Percentiles rank a stretch among this genome's conserved stretches.
Evolutionary conservation across 2,329 filamentous ascomycete genomes (phyloP).

Genomic region (Phoma sp.): DNA sequence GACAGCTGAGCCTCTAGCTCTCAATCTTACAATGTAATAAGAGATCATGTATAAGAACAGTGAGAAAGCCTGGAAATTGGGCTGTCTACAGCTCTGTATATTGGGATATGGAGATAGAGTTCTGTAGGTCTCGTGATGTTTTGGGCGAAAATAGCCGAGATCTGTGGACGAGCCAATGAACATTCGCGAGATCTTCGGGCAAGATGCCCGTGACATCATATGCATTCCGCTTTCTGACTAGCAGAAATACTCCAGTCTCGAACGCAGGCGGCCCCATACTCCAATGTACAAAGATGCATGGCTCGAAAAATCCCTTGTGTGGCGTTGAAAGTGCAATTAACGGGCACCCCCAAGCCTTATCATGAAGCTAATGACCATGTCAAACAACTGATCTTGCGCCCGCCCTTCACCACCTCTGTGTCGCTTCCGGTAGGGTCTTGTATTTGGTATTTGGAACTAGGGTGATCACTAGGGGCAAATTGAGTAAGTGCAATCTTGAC

Average conservation of each 20-base stretch:
- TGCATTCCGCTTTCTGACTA: not conserved
- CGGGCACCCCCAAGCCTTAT: not conserved
- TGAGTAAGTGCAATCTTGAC: not conserved
- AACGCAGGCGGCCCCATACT: not conserved
- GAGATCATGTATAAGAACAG: no score
- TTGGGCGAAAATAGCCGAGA: slow-evolving; percentile 4
- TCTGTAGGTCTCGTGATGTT: not conserved
- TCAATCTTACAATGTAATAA: no score
- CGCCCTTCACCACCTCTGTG: not conserved
- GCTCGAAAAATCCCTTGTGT: not conserved
- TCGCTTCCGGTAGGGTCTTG: not conserved
- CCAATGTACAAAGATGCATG: not conserved
- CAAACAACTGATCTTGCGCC: no score
- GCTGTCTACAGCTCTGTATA: no score
- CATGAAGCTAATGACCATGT: not conserved
- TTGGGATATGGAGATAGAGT: no score
- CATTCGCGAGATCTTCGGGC: not conserved
- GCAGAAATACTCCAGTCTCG: not conserved
- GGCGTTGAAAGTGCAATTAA: not conserved
- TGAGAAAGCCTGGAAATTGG: no score
- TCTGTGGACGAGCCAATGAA: not conserved
- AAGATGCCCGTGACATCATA: no score
- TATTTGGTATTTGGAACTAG: not conserved
- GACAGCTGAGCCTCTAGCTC: no score
- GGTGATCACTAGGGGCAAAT: slow-evolving; percentile 3